A percentile compares a stretch with the other conserved stretches of the same genome.
phyloP scores from a whole-genome alignment of 1,284 basidiomycete species.

The Crepidotus sp. region DNA sequence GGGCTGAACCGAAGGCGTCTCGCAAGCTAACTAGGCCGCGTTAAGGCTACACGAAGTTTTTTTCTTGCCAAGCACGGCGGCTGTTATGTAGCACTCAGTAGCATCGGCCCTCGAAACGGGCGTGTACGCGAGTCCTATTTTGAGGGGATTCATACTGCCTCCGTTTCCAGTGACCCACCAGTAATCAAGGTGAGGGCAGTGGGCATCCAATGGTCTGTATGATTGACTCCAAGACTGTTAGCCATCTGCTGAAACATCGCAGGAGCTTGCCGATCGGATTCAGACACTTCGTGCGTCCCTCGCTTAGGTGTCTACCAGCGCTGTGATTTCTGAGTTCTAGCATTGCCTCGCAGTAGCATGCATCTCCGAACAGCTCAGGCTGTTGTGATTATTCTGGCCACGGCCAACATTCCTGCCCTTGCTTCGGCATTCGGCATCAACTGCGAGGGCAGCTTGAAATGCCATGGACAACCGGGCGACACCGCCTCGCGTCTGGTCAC shows the following conservation, averaged over 20 bases:
- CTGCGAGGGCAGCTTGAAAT: slow-evolving; percentile 8
- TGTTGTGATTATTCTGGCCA: not conserved
- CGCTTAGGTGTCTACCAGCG: not conserved
- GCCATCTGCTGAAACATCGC: no score
- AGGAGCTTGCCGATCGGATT: not conserved
- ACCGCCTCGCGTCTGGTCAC: not conserved
- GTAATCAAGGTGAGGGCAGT: no score
- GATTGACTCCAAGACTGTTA: no score
- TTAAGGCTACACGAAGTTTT: no score
- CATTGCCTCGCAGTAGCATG: not conserved
- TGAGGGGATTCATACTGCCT: no score
- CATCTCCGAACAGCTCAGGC: not conserved
- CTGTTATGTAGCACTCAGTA: not conserved
- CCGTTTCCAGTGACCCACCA: no score
- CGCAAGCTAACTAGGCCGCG: not conserved
- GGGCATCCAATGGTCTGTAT: no score
- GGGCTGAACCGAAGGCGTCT: not conserved
- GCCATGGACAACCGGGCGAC: slow-evolving; percentile 4
- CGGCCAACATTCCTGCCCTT: not conserved
- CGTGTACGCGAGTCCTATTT: no score
- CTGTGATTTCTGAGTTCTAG: not conserved
- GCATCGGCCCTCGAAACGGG: no score
- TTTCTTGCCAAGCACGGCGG: not conserved
- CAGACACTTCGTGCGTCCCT: not conserved
- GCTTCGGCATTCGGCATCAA: slow-evolving; percentile 4